These are phyloP conservation scores for Zalaria sp. DNA, from an alignment of 2,329 filamentous ascomycete genomes.

Conservation along the genomic window DNA sequence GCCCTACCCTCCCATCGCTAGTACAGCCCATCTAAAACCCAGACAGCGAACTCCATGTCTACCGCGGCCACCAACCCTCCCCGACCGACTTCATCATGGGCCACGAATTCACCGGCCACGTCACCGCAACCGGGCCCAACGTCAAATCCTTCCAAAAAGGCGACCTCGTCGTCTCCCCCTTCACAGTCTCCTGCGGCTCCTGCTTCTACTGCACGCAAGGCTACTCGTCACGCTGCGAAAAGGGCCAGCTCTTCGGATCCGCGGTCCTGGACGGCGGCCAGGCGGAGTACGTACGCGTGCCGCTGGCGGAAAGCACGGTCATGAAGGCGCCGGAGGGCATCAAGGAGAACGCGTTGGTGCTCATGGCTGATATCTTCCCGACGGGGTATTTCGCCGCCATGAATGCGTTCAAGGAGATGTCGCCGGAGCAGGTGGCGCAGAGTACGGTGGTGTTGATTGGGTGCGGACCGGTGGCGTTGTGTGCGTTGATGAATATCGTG, in stretches of 20 bases:
- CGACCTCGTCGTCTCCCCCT: constrained; percentile 69
- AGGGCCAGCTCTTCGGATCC: constrained; percentile 57
- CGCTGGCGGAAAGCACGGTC: constrained; percentile 67
- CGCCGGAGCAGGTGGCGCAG: constrained; percentile 42
- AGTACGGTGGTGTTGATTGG: constrained; percentile 68
- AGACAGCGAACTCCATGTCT: constrained; percentile 68
- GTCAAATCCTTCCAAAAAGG: constrained; percentile 59
- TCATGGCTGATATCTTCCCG: constrained; percentile 92
- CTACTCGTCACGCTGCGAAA: constrained; percentile 62
- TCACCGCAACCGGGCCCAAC: constrained; percentile 51
- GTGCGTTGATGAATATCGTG: constrained; percentile 65
- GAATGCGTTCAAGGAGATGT: constrained; percentile 58
- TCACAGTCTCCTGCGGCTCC: constrained; percentile 62
- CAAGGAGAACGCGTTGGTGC: constrained; percentile 58
- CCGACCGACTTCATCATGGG: constrained; percentile 55
- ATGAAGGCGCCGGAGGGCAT: constrained; percentile 59
- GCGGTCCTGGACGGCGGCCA: constrained; percentile 20
- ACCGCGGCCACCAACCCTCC: constrained; percentile 64
- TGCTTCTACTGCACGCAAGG: constrained; percentile 79
- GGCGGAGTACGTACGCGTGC: constrained; percentile 48
- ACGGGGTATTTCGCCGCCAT: constrained; percentile 67
- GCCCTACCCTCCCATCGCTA: neutral
- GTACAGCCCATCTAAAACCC: neutral
- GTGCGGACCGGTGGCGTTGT: constrained; percentile 68
- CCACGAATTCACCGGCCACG: constrained; percentile 73